Evolutionary conservation across 331 rosid species (phyloP), one percentile per base, ranked within the genome.

Genomic region (Prunus yedoensis): DNA sequence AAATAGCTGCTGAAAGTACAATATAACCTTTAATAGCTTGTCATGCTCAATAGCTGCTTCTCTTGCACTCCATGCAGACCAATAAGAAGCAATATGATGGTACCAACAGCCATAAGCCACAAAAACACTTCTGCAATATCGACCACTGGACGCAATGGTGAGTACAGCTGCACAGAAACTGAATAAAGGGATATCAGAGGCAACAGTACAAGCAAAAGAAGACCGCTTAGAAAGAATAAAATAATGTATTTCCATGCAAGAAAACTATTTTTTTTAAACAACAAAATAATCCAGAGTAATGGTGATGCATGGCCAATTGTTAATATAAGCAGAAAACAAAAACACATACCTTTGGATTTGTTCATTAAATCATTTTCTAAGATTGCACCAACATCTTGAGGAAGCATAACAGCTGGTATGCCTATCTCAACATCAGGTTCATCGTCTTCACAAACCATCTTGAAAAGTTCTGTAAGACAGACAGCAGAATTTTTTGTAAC

Each of bases 61-160:
- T 86, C 94, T 82, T 46, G 98, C 89, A 70, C 89, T 87, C 99
- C 98, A 91, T n/a, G 98, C 98, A 77, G 99, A 95, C 99, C 99
- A 95, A 84, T 88, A 95, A 56, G 99, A 95, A 65, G 94, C 91
- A 86, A 87, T 68, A 95, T 77, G 87, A 95, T 88, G 85, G 99
- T 95, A 65, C 97, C 98, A 74, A 92, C 97, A 81, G 99, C 98
- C 99, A 95, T 95, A 53, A 95, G 99, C 99, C 99, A 95, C 76
- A 95, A 71, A 88, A 95, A 95, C 45, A 95, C 96, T 89, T 95
- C 99, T 38, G 99, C 99, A 62, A 95, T 92, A 66, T 95, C 99
- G 76, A 95, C 99, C 45, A 81, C 50, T 13, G 98, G 98, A 72
- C 99, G 99, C 66, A 82, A 63, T 21, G 99, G 99, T 79, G 99